Percentiles rank a stretch among this genome's conserved stretches.
Conservation (phyloP, 495 filamentous ascomycete species). For the Hypomontagnella monticulosa region DNA sequence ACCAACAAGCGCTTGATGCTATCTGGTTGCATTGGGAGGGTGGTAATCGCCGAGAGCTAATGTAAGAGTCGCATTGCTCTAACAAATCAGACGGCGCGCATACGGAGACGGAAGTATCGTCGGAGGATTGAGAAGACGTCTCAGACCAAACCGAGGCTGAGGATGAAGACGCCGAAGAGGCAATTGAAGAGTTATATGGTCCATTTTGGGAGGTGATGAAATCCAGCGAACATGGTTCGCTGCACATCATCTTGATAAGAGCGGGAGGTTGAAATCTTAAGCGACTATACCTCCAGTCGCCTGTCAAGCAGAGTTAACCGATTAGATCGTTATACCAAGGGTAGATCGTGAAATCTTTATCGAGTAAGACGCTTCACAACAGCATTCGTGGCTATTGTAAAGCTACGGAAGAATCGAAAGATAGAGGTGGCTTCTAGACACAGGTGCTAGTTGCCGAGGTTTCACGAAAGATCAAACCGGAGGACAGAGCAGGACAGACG, state of each 20-base stretch:
- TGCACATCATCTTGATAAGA: constrained; percentile 63
- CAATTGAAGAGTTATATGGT: constrained; percentile 73
- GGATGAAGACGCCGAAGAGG: constrained; percentile 77
- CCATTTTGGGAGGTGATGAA: constrained; percentile 58
- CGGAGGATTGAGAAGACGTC: constrained; percentile 68
- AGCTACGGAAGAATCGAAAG: constrained; percentile 53
- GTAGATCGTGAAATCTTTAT: constrained; percentile 54
- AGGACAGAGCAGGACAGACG: constrained; percentile 65
- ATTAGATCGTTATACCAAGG: constrained; percentile 56
- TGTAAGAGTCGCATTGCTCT: constrained; percentile 55
- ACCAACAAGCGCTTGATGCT: constrained; percentile 33
- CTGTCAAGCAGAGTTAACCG: constrained; percentile 62
- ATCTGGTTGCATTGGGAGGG: constrained; percentile 20
- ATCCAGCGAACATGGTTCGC: constrained; percentile 56
- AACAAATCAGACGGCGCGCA: constrained; percentile 53
- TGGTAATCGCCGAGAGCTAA: constrained; percentile 20
- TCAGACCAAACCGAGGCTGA: constrained; percentile 83
- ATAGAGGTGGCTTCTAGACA: constrained; percentile 57
- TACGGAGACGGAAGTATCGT: constrained; percentile 60
- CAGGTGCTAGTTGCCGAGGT: constrained; percentile 52
- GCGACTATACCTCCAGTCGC: constrained; percentile 62
- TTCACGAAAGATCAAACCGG: constrained; percentile 65
- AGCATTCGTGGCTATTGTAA: constrained; percentile 41
- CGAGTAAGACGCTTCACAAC: constrained; percentile 52
- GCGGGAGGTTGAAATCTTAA: constrained; percentile 37